Base-by-base conservation (phyloP, 225 moss, liverwort and hornwort species). In the Sphagnum contortum region DNA sequence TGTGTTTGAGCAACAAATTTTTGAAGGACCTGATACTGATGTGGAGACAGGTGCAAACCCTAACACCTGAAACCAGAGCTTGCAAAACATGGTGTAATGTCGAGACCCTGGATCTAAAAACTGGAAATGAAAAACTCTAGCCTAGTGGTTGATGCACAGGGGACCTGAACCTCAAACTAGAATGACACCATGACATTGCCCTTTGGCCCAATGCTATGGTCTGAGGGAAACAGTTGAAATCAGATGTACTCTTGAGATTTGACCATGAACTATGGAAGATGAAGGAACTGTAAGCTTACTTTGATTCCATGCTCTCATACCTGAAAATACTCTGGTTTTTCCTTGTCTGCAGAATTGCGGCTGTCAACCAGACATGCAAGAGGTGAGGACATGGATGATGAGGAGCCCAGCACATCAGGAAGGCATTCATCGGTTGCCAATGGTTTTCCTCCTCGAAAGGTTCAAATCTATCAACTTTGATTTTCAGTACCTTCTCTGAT, bases 1-100 rank as follows among this genome's bases (percentile, higher is more conserved):
- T 55, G 55, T 63, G 49, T 91, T 95, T 69, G 89, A 95, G 66
- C 81, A 87, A 64, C 91, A 91, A 71, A 89, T 84, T 50, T 95
- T 88, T 75, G 94, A 95, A 81, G 94, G 94, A 64, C 94, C 89
- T 48, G 94, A 95, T 69, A 91, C 94, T 45, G 94, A 95, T 73
- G 82, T 77, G 64, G 91, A 95, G 72, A 95, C 94, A 80, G 94
- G 94, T 89, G 29, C 29, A 29, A 29, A 29, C 29, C 29, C 29
- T 29, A 29, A 29, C 29, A 29, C 58, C 58, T 59, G 5, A 59
- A 12, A 4, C 5, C 8, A 5, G 58, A 12, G 44, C 44, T 9
- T 68, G 12, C 51, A 13, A 50, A 7, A 61, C 8, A 5, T 59
- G 58, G 4, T 59, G 13, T 44, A 4, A 5, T 44, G 13, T 8